Percentiles rank a stretch among this genome's conserved stretches.
These are phyloP conservation scores for Claviceps maximensis DNA, from an alignment of 2,329 filamentous ascomycete species.

Conservation along the genomic window DNA sequence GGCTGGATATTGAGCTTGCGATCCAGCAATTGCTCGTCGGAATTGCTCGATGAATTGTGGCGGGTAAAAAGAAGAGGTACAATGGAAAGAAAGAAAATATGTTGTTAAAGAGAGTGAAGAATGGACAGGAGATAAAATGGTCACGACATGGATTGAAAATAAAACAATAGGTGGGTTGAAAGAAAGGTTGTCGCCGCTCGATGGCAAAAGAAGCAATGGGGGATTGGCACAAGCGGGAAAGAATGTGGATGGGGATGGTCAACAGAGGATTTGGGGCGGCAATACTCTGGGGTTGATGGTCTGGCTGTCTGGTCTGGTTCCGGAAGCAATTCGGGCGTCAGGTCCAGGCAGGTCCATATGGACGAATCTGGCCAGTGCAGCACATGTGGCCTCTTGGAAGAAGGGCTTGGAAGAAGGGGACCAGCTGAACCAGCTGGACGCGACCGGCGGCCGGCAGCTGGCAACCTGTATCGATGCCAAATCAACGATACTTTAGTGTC, in stretches of 20 bases:
- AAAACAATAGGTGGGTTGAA: slow-evolving; percentile 5
- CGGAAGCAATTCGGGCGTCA: neutral
- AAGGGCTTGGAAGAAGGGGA: too few species aligned
- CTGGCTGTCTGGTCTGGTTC: neutral
- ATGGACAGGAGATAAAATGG: slow-evolving; percentile 3
- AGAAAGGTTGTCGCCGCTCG: slow-evolving; percentile 1
- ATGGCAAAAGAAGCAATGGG: neutral
- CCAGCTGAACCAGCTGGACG: too few species aligned
- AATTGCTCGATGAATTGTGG: neutral
- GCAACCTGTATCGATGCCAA: too few species aligned
- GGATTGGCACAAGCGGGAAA: slow-evolving; percentile 8
- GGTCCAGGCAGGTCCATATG: too few species aligned
- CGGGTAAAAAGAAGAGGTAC: neutral
- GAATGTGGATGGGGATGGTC: slow-evolving; percentile 7
- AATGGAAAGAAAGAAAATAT: neutral
- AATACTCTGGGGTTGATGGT: neutral
- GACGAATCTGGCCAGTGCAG: too few species aligned
- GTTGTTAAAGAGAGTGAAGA: slow-evolving; percentile 13
- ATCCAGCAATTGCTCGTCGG: neutral
- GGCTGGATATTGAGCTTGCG: neutral
- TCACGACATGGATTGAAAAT: slow-evolving; percentile 2
- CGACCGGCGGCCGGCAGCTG: too few species aligned
- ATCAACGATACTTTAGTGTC: too few species aligned
- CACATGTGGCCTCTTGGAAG: slow-evolving; percentile 5
- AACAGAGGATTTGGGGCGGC: slow-evolving; percentile 4